Evolutionary conservation across 495 filamentous ascomycete genomes (phyloP).

Genomic region (Penicillium lividum): DNA sequence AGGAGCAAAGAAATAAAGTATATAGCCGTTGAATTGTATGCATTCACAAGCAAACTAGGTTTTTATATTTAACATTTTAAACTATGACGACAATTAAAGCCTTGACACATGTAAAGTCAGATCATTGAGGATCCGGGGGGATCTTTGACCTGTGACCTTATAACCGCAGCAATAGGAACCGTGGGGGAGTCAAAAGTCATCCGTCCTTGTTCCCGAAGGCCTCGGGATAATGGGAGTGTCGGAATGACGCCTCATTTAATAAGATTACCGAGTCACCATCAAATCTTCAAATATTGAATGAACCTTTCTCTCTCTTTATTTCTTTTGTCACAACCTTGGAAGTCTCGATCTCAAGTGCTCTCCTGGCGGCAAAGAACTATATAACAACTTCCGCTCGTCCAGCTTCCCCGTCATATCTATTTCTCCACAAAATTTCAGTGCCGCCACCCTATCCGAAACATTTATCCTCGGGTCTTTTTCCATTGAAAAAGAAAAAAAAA

Average conservation of each 20-base stretch:
- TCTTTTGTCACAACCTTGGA: background rate
- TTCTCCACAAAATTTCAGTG: conserved; percentile 31
- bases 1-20: background rate
- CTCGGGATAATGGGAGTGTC: conserved; percentile 25
- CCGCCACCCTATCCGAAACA: conserved; percentile 34
- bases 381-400: conserved; percentile 46
- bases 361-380: background rate
- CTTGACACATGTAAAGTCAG: conserved; percentile 27
- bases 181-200: conserved; percentile 7
- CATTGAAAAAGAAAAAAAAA: conserved; percentile 3
- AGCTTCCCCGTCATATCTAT: conserved; percentile 37
- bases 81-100: conserved; percentile 22
- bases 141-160: background rate
- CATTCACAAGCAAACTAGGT: conserved; percentile 14
- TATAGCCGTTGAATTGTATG: background rate
- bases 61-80: background rate
- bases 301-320: conserved; percentile 1
- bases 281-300: background rate
- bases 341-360: too few species aligned
- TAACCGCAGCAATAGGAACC: background rate
- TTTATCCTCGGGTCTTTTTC: conserved; percentile 13
- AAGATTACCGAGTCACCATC: conserved; percentile 17
- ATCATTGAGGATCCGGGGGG: conserved; percentile 18
- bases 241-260: conserved; percentile 15
- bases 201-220: conserved; percentile 31